phyloP scores from a whole-genome alignment of 495 filamentous ascomycete species.

The Umbilicaria muhlenbergii region DNA sequence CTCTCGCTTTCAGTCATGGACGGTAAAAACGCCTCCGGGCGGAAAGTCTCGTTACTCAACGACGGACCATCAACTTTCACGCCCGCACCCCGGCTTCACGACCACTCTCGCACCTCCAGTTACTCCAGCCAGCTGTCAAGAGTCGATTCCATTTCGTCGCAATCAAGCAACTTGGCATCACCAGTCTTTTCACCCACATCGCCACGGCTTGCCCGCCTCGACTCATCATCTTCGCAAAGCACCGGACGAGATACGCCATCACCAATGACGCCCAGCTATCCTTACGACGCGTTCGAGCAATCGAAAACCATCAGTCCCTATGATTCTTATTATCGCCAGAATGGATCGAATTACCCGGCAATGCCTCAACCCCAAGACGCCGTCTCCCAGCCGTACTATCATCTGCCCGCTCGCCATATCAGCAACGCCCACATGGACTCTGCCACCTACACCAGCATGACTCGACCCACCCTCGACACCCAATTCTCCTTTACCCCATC shows the following conservation, averaged over 20 bases:
- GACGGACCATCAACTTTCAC: constrained; percentile 2
- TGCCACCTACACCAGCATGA: constrained; percentile 5
- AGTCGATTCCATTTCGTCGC: constrained; percentile 9
- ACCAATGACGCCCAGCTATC: constrained; percentile 15
- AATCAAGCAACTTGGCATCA: neutral
- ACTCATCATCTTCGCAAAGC: constrained; percentile 18
- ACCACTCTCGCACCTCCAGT: neutral
- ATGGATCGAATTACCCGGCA: neutral
- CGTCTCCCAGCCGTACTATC: neutral
- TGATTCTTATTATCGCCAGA: constrained; percentile 1
- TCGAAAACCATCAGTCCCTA: constrained; percentile 6
- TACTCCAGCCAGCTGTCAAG: neutral
- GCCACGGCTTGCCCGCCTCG: constrained; percentile 18
- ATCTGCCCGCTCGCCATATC: neutral
- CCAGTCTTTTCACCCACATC: constrained; percentile 16
- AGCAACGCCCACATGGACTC: neutral
- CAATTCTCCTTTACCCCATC: constrained; percentile 28
- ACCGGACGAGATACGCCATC: constrained; percentile 12
- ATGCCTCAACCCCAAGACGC: constrained; percentile 14
- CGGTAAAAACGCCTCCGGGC: constrained; percentile 15
- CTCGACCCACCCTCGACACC: constrained; percentile 18
- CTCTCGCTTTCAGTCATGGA: constrained; percentile 5
- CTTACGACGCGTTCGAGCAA: constrained; percentile 10
- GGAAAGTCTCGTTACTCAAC: constrained; percentile 17
- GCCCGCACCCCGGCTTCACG: constrained; percentile 1